Percentiles rank a stretch among this genome's conserved stretches.
These are phyloP conservation scores for Pichia inconspicua DNA, from an alignment of 1,139 yeast genomes.

Conservation along the genomic window DNA sequence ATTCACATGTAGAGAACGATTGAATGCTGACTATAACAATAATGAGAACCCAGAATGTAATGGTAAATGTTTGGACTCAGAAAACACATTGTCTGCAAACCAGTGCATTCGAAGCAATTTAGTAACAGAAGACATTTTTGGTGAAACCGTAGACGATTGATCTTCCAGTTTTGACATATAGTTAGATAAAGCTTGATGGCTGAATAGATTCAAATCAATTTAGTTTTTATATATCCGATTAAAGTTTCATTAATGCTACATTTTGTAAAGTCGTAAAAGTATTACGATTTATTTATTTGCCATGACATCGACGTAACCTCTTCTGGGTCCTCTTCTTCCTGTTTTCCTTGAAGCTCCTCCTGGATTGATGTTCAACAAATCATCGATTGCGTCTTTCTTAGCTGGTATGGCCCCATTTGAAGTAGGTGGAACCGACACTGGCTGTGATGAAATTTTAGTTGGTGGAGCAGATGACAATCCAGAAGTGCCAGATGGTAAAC, in stretches of 20 bases:
- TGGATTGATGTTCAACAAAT: constrained; percentile 47
- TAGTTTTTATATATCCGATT: neutral
- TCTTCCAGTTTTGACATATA: too few species aligned
- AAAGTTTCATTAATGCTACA: neutral
- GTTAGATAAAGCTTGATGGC: neutral
- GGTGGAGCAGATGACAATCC: neutral
- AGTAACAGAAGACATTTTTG: constrained; percentile 21
- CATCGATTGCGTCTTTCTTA: constrained; percentile 45
- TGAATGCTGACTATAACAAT: constrained; percentile 3
- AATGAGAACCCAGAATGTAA: too few species aligned
- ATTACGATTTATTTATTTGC: constrained; percentile 6
- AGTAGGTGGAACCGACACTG: constrained; percentile 13
- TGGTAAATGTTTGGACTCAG: neutral
- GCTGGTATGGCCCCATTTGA: constrained; percentile 8
- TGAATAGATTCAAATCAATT: neutral
- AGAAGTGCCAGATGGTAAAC: neutral
- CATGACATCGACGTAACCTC: constrained; percentile 76
- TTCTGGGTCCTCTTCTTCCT: constrained; percentile 58
- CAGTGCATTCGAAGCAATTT: constrained; percentile 6
- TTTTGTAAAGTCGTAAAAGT: neutral
- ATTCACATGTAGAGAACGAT: constrained; percentile 5
- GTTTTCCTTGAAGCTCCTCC: constrained; percentile 37
- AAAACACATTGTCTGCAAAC: neutral
- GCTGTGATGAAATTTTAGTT: neutral
- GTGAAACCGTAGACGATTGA: constrained; percentile 16